Base-by-base conservation (phyloP, 2,329 filamentous ascomycete genomes). In the Ophiostoma australiae region DNA sequence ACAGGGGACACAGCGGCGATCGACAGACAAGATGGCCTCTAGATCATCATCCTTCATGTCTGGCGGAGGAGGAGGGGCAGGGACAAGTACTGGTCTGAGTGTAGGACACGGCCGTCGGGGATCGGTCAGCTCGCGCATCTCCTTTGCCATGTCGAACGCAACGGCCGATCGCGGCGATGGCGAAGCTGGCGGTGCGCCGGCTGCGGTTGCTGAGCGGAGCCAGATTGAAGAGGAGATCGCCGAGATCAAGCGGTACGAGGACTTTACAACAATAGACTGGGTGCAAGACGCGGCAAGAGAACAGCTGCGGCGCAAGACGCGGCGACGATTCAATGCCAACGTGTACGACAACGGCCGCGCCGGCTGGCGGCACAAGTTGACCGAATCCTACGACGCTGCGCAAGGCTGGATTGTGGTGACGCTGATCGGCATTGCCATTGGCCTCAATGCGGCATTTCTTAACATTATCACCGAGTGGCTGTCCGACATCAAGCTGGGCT, bases 251-350 rank as follows among this genome's bases (percentile, higher is more conserved):
- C 88, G 94, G 82, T 99, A 99, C 82, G 95, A 97, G 86, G 95
- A 99, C 81, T 99, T 99, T 79, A 97, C 94, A 6, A 99, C 95
- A 0, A 95, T 95, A 86, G 95, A 99, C 81, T 99, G 95, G 95
- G 94, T 99, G 0, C 94, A 99, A 80, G 95, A 99, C 86, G 94
- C 94, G 13, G 91, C 93, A 44, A 90, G 94, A 74, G 95, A 97
- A 79, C 92, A 97, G 78, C 84, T 92, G 67, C 88, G 94, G 70
- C 89, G 94, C 73, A 92, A 92, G 76, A 86, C 91, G 67, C 86
- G 91, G 75, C 87, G 91, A 76, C 90, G 89, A 79, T 89, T 90
- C 76, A 88, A 90, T 7, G 89, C 87, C 2, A 89, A 90, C 58
- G 88, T 91, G 73, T 91, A 91, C 80, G 89, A 92, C 73, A 85